Conservation (phyloP, 768 basidiomycete genomes). For the Cyathus striatus region DNA sequence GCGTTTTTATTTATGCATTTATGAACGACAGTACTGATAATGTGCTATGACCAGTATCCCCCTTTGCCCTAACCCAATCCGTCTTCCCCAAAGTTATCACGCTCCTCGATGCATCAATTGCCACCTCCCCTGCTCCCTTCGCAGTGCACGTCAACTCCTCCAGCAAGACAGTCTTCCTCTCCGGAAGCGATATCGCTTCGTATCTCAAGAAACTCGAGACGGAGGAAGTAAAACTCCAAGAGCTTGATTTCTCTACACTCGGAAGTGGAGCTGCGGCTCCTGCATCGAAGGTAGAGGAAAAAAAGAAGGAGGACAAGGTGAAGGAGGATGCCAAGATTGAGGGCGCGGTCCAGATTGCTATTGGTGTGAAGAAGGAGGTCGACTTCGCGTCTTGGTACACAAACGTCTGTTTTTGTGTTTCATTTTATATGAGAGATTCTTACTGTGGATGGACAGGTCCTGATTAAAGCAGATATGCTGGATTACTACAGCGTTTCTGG, state of each 20-base stretch:
- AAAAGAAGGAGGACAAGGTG: constrained; percentile 41
- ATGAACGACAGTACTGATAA: background rate
- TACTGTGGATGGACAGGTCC: constrained; percentile 50
- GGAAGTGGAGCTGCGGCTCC: constrained; percentile 27
- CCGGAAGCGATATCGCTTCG: constrained; percentile 66
- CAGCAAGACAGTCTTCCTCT: constrained; percentile 68
- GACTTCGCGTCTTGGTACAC: constrained; percentile 96
- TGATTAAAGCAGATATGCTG: constrained; percentile 97
- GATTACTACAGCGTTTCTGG: constrained; percentile 99
- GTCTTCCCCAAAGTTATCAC: constrained; percentile 70
- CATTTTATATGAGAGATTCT: background rate
- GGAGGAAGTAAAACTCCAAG: constrained; percentile 56
- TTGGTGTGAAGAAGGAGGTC: constrained; percentile 92
- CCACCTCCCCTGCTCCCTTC: constrained; percentile 57
- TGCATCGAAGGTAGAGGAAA: constrained; percentile 32
- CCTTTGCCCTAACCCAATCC: constrained; percentile 60
- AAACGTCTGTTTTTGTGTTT: constrained; percentile 49
- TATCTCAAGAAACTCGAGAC: constrained; percentile 74
- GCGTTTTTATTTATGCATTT: constrained; percentile 25
- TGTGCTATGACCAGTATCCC: constrained; percentile 55
- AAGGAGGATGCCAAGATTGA: constrained; percentile 81
- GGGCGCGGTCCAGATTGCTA: constrained; percentile 86
- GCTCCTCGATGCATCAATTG: constrained; percentile 76
- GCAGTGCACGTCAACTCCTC: constrained; percentile 77
- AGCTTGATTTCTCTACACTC: constrained; percentile 68